Evolutionary conservation across 73 alveolate genomes (phyloP), one percentile per base, ranked within the genome.

Genomic region (Paraurostyla sp.): DNA sequence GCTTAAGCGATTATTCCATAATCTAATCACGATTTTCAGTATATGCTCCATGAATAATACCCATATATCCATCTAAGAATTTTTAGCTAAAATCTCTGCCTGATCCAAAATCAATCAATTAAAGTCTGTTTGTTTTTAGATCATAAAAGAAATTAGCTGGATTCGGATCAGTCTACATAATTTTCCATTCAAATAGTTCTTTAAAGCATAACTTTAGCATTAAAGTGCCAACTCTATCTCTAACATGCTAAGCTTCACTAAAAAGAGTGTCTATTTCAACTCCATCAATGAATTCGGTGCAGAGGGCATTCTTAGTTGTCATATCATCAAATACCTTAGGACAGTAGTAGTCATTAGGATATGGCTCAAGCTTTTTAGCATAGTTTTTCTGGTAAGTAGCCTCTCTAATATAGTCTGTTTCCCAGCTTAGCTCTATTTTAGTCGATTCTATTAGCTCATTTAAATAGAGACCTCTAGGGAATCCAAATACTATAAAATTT

Each of bases 101-200:
- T 16, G 97, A 95, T 15, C 98, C 98, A 87, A 95, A 92, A 71
- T 95, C 98, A 48, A 95, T 75, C 46, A 95, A 52, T 49, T 89
- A 88, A 6, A 95, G 87, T 46, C 86, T 88, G 41, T 88, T 42
- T 51, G 48, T 75, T 32, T 90, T 46, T 20, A 84, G 65, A 52
- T 95, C 96, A 48, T 84, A 95, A 69, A 93, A 81, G 86, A 83
- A 95, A 49, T 95, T 95, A 0, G 97, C 94, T 15, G 98, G 98
- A 58, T 95, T 95, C 0, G 98, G 98, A 87, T 95, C 98, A 22
- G 98, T 92, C 57, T 95, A 71, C 98, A 95, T 95, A 63, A 91
- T 89, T 60, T 86, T 85, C 90, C 91, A 92, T 73, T 83, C 93
- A 68, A 95, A 95, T 20, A 95, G 63, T 58, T 95, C 98, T 57